Evolutionary conservation across 2,329 filamentous ascomycete genomes (phyloP), one percentile per base, ranked within the genome.

Genomic region (Gaeumannomyces sp.): DNA sequence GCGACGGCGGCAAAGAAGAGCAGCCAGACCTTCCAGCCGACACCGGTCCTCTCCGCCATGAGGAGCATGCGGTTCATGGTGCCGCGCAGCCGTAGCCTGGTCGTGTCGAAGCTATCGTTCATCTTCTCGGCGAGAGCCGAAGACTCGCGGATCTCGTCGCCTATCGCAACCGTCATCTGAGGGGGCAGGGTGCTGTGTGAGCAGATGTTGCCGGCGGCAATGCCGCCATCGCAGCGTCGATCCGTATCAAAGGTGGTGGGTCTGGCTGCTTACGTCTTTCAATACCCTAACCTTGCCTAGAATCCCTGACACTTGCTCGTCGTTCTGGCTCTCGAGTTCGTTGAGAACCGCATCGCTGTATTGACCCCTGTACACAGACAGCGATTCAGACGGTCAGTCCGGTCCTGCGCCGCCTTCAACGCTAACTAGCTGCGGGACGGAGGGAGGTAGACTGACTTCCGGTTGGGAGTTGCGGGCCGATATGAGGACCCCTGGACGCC

Each of bases 31-130:
- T 86, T 94, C 95, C 95, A 99, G 72, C 93, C 89, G 13, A 99
- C 89, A n/a, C 95, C 95, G 2, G 93, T 96, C 72, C 88, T 84
- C 79, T 98, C 86, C 5, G 95, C 95, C 95, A 99, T 99, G 64
- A 94, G 75, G 69, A 98, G 79, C 95, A 99, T 99, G 66, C 93
- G 84, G 75, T 92, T 97, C 95, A 99, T 98, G 25, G 96, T 98
- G 64, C 94, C 93, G 59, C 89, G 85, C 67, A 99, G 80, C 68
- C 91, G 86, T 63, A 93, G 79, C 45, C 93, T 83, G 64, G 94
- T 96, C 71, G 85, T 87, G 75, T 98, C 94, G 74, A 98, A 99
- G 6, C 87, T 85, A 73, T 97, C 92, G 76, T 98, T 98, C 89
- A 99, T 97, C 78, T 93, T 94, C 71, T 97, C 92, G 2, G 93